Evolutionary conservation across 192 early-diverging fungal genomes (phyloP).

Genomic region (Chytriomyces confervae): DNA sequence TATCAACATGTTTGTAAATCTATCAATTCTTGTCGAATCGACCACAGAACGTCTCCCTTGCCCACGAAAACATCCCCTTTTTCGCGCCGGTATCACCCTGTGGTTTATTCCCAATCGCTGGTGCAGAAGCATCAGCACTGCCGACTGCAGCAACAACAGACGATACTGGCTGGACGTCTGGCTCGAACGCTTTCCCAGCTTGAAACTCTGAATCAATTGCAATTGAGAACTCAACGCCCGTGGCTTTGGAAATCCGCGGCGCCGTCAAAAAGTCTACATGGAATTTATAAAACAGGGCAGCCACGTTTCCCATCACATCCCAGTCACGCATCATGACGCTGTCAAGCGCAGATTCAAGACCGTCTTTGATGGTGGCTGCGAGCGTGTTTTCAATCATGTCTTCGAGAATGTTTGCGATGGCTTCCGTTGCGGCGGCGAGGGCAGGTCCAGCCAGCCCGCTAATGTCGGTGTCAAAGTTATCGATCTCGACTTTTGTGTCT

Average conservation of each 20-base stretch:
- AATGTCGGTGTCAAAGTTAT: conserved; percentile 26
- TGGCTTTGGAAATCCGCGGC: conserved; percentile 11
- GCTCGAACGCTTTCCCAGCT: neutral
- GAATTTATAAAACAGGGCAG: conserved; percentile 20
- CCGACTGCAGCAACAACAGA: too few species aligned
- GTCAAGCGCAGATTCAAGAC: conserved; percentile 6
- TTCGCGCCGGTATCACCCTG: too few species aligned
- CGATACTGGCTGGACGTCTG: neutral
- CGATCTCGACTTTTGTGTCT: conserved; percentile 1
- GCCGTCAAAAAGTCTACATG: conserved; percentile 11
- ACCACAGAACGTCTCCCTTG: too few species aligned
- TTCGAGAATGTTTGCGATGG: conserved; percentile 8
- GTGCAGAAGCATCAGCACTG: too few species aligned
- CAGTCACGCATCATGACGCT: conserved; percentile 13
- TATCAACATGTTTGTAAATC: too few species aligned
- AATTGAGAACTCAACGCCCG: conserved; percentile 22
- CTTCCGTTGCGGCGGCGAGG: conserved; percentile 1
- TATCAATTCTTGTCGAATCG: too few species aligned
- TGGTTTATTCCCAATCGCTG: too few species aligned
- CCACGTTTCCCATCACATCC: conserved; percentile 22
- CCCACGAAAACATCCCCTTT: too few species aligned
- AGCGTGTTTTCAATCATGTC: neutral
- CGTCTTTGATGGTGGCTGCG: neutral
- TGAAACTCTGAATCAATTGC: conserved; percentile 5
- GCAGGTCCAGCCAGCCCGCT: neutral